Evolutionary conservation across 306 rosid genomes (phyloP), one percentile per base, ranked within the genome.

Genomic region (Canavalia gladiata): DNA sequence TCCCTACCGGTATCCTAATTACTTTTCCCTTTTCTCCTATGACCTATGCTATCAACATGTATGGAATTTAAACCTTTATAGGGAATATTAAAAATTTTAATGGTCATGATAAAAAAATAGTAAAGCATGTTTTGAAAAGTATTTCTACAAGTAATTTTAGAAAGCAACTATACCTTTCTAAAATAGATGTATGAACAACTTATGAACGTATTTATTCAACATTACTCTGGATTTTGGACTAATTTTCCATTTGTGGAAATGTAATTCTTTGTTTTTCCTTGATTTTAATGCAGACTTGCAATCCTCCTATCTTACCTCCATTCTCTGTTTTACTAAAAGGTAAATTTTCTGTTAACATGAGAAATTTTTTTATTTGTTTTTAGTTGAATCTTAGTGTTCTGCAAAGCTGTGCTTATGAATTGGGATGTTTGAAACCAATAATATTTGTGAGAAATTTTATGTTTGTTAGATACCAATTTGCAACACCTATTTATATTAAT

Each of bases 281-380:
- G 30, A 12, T 79, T 83, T 59, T 34, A 12, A 68, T 74, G 69
- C 78, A 87, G 90, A 87, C 90, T 43, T 67, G 90, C 71, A 30
- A 79, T 59, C 90, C 90, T 82, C 90, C 90, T 39, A 85, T 87
- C 42, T 79, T 87, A 8, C 90, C 90, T 65, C 88, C 90, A 43
- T 84, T 87, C 74, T 70, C 81, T 59, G 28, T 69, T 75, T 71
- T 87, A 81, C 84, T 87, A 49, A 52, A 79, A 75, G 90, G 90
- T 87, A 52, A 57, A 33, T 54, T 47, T 70, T 82, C 54, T 75
- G 66, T 7, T 65, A 37, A 49, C 49, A 64, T 18, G 9, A 57
- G 18, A 34, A 46, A 34, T 12, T 65, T 12, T 47, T 25, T n/a
- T 30, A 30, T 30, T 43, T 18, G 0, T 75, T 28, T 71, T 56